Evolutionary conservation across 371 early-diverging fungal genomes (phyloP).

Genomic region (Catenaria anguillulae): DNA sequence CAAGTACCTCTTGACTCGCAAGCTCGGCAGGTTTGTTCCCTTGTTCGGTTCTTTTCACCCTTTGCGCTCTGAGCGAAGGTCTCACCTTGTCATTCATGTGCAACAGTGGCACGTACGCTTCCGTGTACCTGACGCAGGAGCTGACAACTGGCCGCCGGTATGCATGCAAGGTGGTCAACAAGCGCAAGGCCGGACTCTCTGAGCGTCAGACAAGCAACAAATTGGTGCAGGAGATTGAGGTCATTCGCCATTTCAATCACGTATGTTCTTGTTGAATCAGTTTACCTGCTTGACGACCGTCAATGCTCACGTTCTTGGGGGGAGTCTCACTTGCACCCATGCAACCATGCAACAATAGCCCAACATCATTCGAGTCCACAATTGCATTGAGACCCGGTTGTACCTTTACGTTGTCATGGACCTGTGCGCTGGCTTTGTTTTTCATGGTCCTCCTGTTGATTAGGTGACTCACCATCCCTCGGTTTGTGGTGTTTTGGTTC

Average conservation of each 20-base stretch:
- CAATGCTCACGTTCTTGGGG: too few species aligned
- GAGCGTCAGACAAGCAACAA: constrained; percentile 10
- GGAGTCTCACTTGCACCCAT: too few species aligned
- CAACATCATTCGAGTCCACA: constrained; percentile 35
- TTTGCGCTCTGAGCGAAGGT: background rate
- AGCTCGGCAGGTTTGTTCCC: background rate
- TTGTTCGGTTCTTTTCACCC: background rate
- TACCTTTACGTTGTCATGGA: constrained; percentile 39
- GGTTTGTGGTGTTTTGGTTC: too few species aligned
- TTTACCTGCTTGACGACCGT: too few species aligned
- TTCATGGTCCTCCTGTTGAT: too few species aligned
- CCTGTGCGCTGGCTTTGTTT: constrained; percentile 11
- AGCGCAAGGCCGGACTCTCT: constrained; percentile 13
- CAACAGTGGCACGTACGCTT: constrained; percentile 37
- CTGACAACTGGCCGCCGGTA: constrained; percentile 30
- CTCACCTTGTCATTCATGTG: too few species aligned
- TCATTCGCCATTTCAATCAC: constrained; percentile 30
- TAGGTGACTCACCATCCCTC: too few species aligned
- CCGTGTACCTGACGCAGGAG: constrained; percentile 36
- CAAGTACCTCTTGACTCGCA: background rate
- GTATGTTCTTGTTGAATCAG: constrained; percentile 13
- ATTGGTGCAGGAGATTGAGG: constrained; percentile 26
- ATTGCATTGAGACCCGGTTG: constrained; percentile 26
- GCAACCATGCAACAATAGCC: too few species aligned
- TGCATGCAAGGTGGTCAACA: constrained; percentile 50